phyloP scores from a whole-genome alignment of 176 grass and related monocot species.

The Zoysia japonica region DNA sequence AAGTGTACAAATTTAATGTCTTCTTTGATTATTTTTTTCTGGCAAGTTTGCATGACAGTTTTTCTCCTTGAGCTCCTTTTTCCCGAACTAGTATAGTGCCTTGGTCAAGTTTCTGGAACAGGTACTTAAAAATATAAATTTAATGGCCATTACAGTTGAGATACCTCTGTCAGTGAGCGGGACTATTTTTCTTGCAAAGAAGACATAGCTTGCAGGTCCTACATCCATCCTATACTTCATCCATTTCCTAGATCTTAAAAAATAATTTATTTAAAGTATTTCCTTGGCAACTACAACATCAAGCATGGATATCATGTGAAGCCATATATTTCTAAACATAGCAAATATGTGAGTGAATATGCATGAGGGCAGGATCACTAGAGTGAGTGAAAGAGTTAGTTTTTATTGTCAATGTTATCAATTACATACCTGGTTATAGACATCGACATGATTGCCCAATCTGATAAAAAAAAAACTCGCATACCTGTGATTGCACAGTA shows the following conservation, averaged over 20 bases:
- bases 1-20: background rate
- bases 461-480: background rate
- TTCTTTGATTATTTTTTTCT: background rate
- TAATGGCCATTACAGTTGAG: background rate
- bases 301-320: background rate
- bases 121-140: background rate
- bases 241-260: background rate
- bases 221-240: background rate
- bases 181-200: background rate
- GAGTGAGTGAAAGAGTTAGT: background rate
- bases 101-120: background rate
- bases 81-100: background rate
- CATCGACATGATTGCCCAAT: background rate
- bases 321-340: background rate
- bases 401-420: background rate
- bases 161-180: background rate
- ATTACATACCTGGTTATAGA: background rate
- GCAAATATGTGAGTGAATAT: slow-evolving; percentile 22
- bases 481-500: background rate
- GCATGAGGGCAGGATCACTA: background rate
- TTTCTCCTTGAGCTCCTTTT: background rate
- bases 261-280: background rate
- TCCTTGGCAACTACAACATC: background rate
- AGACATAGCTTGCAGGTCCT: background rate
- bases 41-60: background rate